Percentiles rank a stretch among this genome's conserved stretches.
These are phyloP conservation scores for Ganoderma multipileum DNA, from an alignment of 1,284 basidiomycete species.

Conservation along the genomic window DNA sequence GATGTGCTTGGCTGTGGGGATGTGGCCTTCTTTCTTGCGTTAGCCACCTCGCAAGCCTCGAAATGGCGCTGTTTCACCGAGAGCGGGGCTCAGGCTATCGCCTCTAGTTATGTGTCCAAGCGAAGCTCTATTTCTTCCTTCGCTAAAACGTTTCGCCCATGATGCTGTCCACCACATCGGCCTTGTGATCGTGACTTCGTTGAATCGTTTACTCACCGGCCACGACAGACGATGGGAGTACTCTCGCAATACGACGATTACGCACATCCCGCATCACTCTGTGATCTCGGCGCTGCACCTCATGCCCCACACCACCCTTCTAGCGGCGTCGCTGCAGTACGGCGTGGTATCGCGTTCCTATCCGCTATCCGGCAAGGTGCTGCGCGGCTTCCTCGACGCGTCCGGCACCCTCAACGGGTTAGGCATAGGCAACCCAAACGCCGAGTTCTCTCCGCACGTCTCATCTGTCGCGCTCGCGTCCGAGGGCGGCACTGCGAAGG, in stretches of 20 bases:
- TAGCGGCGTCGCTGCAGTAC: conserved; percentile 72
- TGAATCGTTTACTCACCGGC: conserved; percentile 9
- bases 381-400: conserved; percentile 78
- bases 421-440: conserved; percentile 79
- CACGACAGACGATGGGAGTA: conserved; percentile 72
- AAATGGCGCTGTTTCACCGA: background rate
- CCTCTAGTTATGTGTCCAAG: background rate
- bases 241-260: conserved; percentile 64
- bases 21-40: background rate
- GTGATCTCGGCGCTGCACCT: conserved; percentile 62
- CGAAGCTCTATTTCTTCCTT: background rate
- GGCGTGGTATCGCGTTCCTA: conserved; percentile 80
- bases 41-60: background rate
- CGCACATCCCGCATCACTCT: conserved; percentile 67
- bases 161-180: background rate
- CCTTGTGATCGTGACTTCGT: background rate
- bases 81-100: background rate
- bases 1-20: conserved; percentile 17
- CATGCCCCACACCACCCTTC: conserved; percentile 59
- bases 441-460: conserved; percentile 77
- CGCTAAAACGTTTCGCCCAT: background rate
- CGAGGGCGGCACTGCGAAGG: conserved; percentile 70
- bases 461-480: conserved; percentile 62
- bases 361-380: conserved; percentile 72
- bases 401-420: conserved; percentile 62